Evolutionary conservation across 345 rosid genomes (phyloP).

Genomic region (Eucalyptus albens): DNA sequence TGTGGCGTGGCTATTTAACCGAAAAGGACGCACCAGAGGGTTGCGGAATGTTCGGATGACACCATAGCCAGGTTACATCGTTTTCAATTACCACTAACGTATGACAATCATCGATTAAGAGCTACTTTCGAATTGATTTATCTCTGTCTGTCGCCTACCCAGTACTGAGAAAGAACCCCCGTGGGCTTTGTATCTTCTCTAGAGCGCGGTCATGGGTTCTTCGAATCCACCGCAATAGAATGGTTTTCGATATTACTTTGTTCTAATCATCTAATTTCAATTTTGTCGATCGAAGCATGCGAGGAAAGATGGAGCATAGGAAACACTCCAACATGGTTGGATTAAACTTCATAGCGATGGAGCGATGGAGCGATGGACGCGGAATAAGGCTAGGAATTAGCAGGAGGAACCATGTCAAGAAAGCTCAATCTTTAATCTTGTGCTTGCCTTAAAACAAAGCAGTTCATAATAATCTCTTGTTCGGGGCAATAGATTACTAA

Average conservation of each 20-base stretch:
- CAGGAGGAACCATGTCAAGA: not conserved
- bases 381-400: not conserved
- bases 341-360: no score
- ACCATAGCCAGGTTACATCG: not conserved
- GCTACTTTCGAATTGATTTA: not conserved
- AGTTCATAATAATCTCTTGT: not conserved
- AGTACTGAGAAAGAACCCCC: not conserved
- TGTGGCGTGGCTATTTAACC: rapidly evolving
- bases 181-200: not conserved
- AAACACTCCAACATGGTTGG: rapidly evolving
- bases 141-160: not conserved
- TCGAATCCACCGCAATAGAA: not conserved
- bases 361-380: not conserved
- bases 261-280: not conserved
- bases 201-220: not conserved
- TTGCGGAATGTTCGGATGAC: not conserved
- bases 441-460: not conserved
- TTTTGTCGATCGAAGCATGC: not conserved
- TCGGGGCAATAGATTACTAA: not conserved
- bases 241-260: not conserved
- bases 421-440: not conserved
- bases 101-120: not conserved
- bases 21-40: rapidly evolving
- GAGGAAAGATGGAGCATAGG: not conserved
- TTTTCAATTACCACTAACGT: not conserved